A percentile compares a stretch with the other conserved stretches of the same genome.
These are phyloP conservation scores for Colletotrichum sp. DNA, from an alignment of 2,329 filamentous ascomycete species.

Conservation along the genomic window DNA sequence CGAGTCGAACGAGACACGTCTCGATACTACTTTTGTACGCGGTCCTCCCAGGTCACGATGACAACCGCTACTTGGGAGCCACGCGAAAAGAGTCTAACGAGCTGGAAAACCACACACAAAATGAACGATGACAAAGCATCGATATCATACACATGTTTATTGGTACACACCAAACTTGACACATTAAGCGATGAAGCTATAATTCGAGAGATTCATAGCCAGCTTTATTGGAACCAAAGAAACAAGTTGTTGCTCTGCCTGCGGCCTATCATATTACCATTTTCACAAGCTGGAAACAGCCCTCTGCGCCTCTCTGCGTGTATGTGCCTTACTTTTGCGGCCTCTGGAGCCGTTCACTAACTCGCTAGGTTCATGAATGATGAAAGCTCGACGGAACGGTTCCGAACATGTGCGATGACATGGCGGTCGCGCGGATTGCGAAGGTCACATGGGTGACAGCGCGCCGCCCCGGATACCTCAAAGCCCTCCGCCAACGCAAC, in stretches of 20 bases:
- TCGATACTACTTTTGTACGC: neutral
- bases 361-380: neutral
- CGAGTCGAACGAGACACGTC: neutral
- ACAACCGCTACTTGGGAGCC: neutral
- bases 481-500: neutral
- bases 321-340: neutral
- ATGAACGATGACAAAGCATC: constrained; percentile 8
- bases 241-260: constrained; percentile 5
- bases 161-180: constrained; percentile 1
- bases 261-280: constrained; percentile 1
- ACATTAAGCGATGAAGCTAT: constrained; percentile 21
- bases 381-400: neutral
- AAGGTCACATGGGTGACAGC: neutral
- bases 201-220: constrained; percentile 23
- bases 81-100: neutral
- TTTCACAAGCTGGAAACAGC: neutral
- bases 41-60: neutral
- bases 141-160: neutral
- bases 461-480: neutral
- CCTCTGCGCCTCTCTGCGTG: neutral
- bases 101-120: neutral
- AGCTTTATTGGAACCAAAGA: constrained; percentile 19
- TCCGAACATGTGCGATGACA: neutral
- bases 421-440: neutral
- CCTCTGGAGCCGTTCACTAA: neutral